Conservation (phyloP, 2,329 filamentous ascomycete species). For the Fusarium marasasianum region DNA sequence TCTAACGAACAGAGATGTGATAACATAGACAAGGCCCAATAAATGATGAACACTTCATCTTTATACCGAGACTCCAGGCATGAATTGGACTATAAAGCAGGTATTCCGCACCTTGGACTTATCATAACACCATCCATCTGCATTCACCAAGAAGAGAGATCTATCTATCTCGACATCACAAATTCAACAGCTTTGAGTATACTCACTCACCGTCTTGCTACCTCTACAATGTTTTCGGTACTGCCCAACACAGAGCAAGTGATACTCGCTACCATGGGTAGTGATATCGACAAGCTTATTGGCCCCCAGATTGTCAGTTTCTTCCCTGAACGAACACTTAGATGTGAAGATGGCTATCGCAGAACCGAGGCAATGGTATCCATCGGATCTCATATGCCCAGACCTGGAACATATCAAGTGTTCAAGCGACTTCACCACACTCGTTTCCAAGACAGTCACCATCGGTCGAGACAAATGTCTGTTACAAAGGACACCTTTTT, state of each 20-base stretch:
- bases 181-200: background rate
- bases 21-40: background rate
- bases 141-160: background rate
- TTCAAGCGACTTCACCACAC: background rate
- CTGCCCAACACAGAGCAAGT: background rate
- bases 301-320: background rate
- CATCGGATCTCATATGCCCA: background rate
- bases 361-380: background rate
- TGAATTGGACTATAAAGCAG: background rate
- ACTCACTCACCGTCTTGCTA: background rate
- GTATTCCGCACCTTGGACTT: background rate
- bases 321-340: background rate
- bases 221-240: background rate
- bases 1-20: background rate
- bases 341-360: background rate
- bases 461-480: background rate
- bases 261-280: background rate
- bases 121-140: background rate
- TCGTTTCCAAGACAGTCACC: background rate
- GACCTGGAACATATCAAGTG: background rate
- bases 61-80: too few relatives aligned
- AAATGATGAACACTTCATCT: background rate
- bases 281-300: background rate
- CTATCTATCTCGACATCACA: background rate
- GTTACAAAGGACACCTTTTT: slow-evolving; percentile 9